Evolutionary conservation across 305 asterid species (phyloP), one percentile per base, ranked within the genome.

Genomic region (Euphrasia arctica): DNA sequence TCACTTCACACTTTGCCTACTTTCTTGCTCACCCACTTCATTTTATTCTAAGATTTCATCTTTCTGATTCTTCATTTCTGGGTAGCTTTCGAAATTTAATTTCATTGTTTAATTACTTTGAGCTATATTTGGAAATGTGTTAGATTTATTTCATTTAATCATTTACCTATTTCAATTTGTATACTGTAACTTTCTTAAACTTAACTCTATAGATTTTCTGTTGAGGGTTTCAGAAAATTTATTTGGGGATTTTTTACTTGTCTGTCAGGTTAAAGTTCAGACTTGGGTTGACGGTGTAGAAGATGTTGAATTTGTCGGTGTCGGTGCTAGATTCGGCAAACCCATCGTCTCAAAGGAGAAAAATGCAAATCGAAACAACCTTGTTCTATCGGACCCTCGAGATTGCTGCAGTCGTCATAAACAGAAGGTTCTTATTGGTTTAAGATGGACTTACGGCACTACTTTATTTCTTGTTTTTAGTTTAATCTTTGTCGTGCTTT

Each of bases 311-410:
- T 92, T 87, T 77, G 97, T 89, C 55, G 98, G 98, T 62, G 97
- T 89, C 54, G 98, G 98, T 64, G 98, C 98, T 65, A 80, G 97
- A 80, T 92, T 92, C 79, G 98, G 98, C 70, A 77, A 77, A 15
- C 74, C 85, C 55, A 82, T 92, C 57, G 97, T 82, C 69, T 84
- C 98, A 4, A 82, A 92, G 85, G 98, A 92, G 82, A 92, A 92
- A 82, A 85, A 87, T 70, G 98, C 97, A 22, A 79, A 87, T 70
- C 95, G 81, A 70, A 77, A 77, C 48, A 88, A 45, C n/a, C 88
- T 91, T 4, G 62, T 79, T 62, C 88, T 71, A 28, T 79, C 97
- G 9, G 76, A 89, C 64, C 97, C 98, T 25, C 84, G 80, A 41
- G 95, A 91, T 72, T 82, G 98, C 81, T 91, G 98, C 68, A 76